Conservation (phyloP, 192 early-diverging fungal genomes). For the Coemansia sp. region DNA sequence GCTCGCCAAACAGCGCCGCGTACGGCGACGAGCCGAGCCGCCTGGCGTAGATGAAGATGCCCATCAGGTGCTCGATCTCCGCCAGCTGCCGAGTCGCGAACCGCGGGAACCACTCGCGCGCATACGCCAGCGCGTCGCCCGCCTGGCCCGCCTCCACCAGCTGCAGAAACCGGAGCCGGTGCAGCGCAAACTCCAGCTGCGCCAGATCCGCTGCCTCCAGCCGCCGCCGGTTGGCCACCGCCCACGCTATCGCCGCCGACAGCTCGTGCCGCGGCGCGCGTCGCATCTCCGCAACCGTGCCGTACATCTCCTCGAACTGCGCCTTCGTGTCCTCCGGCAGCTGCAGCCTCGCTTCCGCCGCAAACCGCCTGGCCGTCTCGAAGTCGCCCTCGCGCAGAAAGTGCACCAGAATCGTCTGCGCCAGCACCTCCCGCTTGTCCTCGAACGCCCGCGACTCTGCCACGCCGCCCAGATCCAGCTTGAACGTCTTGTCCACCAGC, state of each 20-base stretch:
- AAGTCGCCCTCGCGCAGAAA: conserved; percentile 90
- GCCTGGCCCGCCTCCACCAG: conserved; percentile 55
- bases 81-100: conserved; percentile 51
- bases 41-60: conserved; percentile 56
- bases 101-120: conserved; percentile 64
- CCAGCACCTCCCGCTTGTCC: conserved; percentile 64
- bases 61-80: conserved; percentile 60
- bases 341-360: conserved; percentile 49
- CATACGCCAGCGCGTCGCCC: conserved; percentile 73
- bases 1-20: conserved; percentile 51
- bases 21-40: conserved; percentile 73
- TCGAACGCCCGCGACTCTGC: conserved; percentile 76
- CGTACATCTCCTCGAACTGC: conserved; percentile 85
- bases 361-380: conserved; percentile 63
- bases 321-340: conserved; percentile 53
- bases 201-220: conserved; percentile 59
- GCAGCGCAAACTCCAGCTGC: conserved; percentile 87
- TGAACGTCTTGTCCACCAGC: conserved; percentile 77
- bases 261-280: conserved; percentile 54
- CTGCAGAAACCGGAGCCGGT: conserved; percentile 76
- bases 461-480: conserved; percentile 61
- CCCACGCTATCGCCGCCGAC: conserved; percentile 76
- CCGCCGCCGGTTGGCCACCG: conserved; percentile 56
- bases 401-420: conserved; percentile 67
- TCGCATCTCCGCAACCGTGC: conserved; percentile 64